Conservation (phyloP, 345 rosid species). For the Eucalyptus decipiens region DNA sequence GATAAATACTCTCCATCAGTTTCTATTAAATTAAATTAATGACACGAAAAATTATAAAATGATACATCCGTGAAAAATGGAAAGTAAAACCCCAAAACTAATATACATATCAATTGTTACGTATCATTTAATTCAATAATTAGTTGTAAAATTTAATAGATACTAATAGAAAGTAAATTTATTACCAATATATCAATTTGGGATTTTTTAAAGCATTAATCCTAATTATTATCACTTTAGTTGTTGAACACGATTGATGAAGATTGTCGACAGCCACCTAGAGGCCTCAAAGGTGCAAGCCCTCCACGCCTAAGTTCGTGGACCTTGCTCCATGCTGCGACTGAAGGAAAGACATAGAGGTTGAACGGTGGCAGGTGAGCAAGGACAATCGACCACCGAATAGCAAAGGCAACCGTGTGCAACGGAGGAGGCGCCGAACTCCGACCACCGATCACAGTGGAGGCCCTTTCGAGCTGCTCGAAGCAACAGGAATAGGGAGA, state of each 20-base stretch:
- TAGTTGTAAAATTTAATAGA: rapidly evolving
- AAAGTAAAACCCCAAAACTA: rapidly evolving
- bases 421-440: not conserved
- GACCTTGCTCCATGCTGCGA: not conserved
- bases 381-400: rapidly evolving
- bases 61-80: rapidly evolving
- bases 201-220: rapidly evolving
- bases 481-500: not conserved
- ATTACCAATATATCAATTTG: rapidly evolving
- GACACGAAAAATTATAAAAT: rapidly evolving
- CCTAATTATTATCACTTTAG: not conserved
- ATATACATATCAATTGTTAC: rapidly evolving
- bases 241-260: not conserved
- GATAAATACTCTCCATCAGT: rapidly evolving
- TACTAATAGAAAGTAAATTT: rapidly evolving
- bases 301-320: not conserved
- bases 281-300: not conserved
- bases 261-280: rapidly evolving
- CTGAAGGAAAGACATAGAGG: not conserved
- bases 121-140: rapidly evolving
- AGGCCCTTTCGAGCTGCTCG: not conserved
- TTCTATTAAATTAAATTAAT: rapidly evolving
- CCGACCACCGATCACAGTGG: not conserved
- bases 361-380: not conserved
- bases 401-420: rapidly evolving